phyloP scores from a whole-genome alignment of 768 basidiomycete genomes.

The Neoboletus subvelutipes region DNA sequence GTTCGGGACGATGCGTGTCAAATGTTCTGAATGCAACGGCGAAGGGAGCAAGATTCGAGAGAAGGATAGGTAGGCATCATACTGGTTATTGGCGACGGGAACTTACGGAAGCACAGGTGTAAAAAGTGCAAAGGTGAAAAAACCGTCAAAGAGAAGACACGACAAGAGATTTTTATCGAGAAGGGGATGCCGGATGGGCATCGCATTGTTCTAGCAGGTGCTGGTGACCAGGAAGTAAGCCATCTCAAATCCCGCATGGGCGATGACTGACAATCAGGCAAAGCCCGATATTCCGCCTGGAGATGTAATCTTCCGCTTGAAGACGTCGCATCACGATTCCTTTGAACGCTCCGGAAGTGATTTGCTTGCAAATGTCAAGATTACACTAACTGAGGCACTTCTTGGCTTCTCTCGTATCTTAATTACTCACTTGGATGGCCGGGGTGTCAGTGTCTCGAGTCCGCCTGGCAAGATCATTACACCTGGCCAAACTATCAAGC shows the following conservation, averaged over 20 bases:
- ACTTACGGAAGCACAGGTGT: slow-evolving; percentile 53
- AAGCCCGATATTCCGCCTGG: slow-evolving; percentile 87
- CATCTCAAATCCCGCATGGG: not conserved
- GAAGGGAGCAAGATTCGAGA: slow-evolving; percentile 71
- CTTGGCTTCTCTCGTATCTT: slow-evolving; percentile 93
- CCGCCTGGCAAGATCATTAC: slow-evolving; percentile 77
- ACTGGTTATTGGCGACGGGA: not conserved
- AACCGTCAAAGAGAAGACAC: slow-evolving; percentile 82
- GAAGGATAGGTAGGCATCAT: slow-evolving; percentile 67
- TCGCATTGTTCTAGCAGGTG: slow-evolving; percentile 84
- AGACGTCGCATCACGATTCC: slow-evolving; percentile 63
- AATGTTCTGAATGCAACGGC: slow-evolving; percentile 72
- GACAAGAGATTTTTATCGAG: slow-evolving; percentile 84
- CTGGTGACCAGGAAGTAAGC: slow-evolving; percentile 84
- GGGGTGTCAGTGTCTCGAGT: slow-evolving; percentile 78
- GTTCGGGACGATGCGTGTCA: slow-evolving; percentile 50
- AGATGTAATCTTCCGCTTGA: slow-evolving; percentile 85
- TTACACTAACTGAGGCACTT: slow-evolving; percentile 92
- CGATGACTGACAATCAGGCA: slow-evolving; percentile 7
- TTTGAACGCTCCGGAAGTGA: slow-evolving; percentile 85
- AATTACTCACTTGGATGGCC: slow-evolving; percentile 89
- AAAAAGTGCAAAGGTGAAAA: slow-evolving; percentile 93
- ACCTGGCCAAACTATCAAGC: slow-evolving; percentile 67
- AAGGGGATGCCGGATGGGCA: slow-evolving; percentile 84
- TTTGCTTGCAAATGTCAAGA: slow-evolving; percentile 73